Evolutionary conservation across 2,329 filamentous ascomycete species (phyloP).

Genomic region (Phyllosticta citriasiana): DNA sequence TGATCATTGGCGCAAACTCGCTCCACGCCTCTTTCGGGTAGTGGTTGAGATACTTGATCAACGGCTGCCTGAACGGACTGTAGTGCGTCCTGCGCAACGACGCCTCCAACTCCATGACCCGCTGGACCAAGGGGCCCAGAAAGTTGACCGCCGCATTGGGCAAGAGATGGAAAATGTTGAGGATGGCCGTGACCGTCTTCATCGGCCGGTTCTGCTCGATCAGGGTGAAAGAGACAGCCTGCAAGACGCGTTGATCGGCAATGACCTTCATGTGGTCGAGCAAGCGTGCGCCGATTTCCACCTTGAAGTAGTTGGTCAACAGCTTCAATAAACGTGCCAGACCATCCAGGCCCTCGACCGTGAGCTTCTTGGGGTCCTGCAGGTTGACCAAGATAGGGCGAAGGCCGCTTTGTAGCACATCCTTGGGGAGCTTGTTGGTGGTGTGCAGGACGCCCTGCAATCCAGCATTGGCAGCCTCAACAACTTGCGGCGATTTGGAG

Average conservation of each 20-base stretch:
- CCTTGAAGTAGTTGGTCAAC: constrained; percentile 97
- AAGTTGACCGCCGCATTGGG: constrained; percentile 84
- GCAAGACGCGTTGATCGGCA: constrained; percentile 67
- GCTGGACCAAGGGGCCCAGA: constrained; percentile 80
- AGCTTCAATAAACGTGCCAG: constrained; percentile 81
- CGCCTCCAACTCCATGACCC: constrained; percentile 79
- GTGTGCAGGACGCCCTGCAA: constrained; percentile 79
- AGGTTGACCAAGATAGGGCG: constrained; percentile 94
- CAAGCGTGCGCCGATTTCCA: constrained; percentile 89
- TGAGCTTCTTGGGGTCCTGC: constrained; percentile 84
- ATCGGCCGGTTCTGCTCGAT: constrained; percentile 88
- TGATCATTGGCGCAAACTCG: constrained; percentile 67
- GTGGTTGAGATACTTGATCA: constrained; percentile 87
- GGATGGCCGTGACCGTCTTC: constrained; percentile 88
- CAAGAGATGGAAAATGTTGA: constrained; percentile 95
- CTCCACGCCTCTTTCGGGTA: constrained; percentile 83
- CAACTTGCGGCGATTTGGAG: constrained; percentile 82
- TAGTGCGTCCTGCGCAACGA: constrained; percentile 76
- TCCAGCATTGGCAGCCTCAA: constrained; percentile 85
- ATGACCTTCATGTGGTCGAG: constrained; percentile 89
- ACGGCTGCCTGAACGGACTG: constrained; percentile 81
- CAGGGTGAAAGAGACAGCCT: constrained; percentile 87
- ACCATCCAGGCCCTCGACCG: constrained; percentile 80
- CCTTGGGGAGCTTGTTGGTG: constrained; percentile 87
- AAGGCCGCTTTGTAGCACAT: constrained; percentile 85